These are phyloP conservation scores for Forsythia viridissima DNA, from an alignment of 257 asterid genomes.

Conservation along the genomic window DNA sequence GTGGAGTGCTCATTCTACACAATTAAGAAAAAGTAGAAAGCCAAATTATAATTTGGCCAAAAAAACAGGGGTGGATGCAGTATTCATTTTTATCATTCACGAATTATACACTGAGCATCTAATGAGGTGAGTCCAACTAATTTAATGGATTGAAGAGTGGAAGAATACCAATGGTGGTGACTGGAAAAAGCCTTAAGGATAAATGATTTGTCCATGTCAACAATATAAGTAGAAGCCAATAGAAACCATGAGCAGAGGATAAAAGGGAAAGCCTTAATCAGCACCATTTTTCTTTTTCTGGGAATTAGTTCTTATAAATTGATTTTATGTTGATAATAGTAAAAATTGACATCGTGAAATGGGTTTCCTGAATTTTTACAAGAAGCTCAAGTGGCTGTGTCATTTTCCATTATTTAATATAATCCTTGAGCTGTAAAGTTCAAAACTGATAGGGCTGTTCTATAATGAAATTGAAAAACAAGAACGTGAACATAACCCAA, in stretches of 20 bases:
- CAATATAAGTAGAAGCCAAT: neutral
- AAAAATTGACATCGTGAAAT: neutral
- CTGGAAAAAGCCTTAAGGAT: neutral
- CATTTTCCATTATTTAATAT: neutral
- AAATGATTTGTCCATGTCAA: neutral
- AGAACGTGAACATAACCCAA: too few relatives aligned
- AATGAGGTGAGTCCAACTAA: neutral
- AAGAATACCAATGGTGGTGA: slow-evolving; percentile 4
- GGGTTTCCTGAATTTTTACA: neutral
- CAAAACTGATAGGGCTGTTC: neutral
- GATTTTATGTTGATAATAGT: neutral
- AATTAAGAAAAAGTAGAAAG: too few relatives aligned
- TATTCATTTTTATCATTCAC: too few relatives aligned
- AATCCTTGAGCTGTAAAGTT: neutral
- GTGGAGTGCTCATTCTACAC: too few relatives aligned
- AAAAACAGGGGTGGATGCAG: too few relatives aligned
- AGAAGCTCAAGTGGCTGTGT: neutral
- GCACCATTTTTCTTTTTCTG: neutral
- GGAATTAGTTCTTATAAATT: neutral
- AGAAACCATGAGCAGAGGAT: neutral
- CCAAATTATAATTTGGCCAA: too few relatives aligned
- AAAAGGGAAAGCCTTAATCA: neutral
- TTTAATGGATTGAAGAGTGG: neutral
- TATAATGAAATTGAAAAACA: neutral
- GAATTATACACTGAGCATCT: too few relatives aligned